Base-by-base conservation (phyloP, 2,329 filamentous ascomycete genomes). In the Diaporthe eres region DNA sequence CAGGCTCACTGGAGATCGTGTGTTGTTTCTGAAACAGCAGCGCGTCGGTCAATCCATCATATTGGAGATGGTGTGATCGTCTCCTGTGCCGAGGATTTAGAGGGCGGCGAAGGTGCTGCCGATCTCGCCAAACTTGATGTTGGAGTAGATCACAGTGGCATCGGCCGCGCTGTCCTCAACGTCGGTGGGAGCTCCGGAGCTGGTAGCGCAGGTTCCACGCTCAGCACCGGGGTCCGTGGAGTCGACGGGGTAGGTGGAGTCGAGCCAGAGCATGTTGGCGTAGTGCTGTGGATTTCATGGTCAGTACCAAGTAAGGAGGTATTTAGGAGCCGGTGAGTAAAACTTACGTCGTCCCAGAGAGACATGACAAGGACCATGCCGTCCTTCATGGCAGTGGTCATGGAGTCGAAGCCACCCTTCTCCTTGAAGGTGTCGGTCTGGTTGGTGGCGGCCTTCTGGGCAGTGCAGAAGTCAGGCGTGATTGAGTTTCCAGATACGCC, bases 251-350 rank as follows among this genome's bases (percentile, higher is more conserved):
- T 88, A 90, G 80, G 82, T 85, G 25, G 87, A 88, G 84, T 92
- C 90, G 76, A 92, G 87, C 90, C 90, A 92, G 74, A 90, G 86
- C 89, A 92, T 92, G 84, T 90, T 88, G 80, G 90, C 85, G 71
- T 88, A 84, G 83, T 92, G 89, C 80, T 82, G 4, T 37, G 19
- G 28, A n/a, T 10, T 3, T 57, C 9, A 37, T 25, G 53, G 53
- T 71, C 19, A 71, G 68, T 71, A 37, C 22, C 1, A 60, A 1
- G 22, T 58, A 28, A 22, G 2, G 15, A n/a, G 5, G 10, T 58
- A 9, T 34, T 42, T 17, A 15, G 7, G 3, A 47, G 0, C 22
- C 3, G n/a, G 34, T 6, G 55, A 7, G 9, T 5, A 13, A 60
- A 17, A 60, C 68, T 71, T 60, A 71, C 68, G 85, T 94, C 92